Conservation (phyloP, 495 filamentous ascomycete genomes). For the Penicillium fimorum region DNA sequence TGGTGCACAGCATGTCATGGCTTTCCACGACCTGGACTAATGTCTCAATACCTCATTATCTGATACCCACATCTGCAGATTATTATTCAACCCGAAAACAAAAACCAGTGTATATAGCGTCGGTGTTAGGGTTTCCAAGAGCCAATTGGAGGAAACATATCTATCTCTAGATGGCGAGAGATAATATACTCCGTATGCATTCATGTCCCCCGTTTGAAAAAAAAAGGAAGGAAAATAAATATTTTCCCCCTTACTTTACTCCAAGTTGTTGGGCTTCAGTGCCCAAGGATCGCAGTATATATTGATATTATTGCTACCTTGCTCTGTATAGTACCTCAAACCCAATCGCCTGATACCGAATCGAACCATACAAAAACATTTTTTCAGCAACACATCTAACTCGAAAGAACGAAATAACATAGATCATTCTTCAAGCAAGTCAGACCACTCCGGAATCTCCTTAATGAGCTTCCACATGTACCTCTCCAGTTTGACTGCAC, state of each 20-base stretch:
- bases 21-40: conserved; percentile 65
- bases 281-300: neutral
- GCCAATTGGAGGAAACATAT: conserved; percentile 5
- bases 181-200: neutral
- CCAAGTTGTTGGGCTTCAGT: neutral
- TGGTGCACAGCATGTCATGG: conserved; percentile 57
- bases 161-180: neutral
- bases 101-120: conserved; percentile 15
- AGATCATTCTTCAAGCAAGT: neutral
- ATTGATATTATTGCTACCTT: neutral
- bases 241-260: neutral
- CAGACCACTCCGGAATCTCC: conserved; percentile 91
- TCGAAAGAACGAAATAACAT: neutral
- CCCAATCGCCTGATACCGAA: neutral
- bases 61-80: conserved; percentile 29
- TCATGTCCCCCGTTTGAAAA: too few relatives aligned
- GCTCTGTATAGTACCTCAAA: neutral
- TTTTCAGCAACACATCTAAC: neutral
- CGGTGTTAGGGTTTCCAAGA: conserved; percentile 4
- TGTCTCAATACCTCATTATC: conserved; percentile 17
- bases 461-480: conserved; percentile 94
- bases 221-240: too few relatives aligned
- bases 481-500: conserved; percentile 92
- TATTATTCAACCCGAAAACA: conserved; percentile 1
- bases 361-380: neutral